Evolutionary conservation across 257 asterid genomes (phyloP).

Genomic region (Capsicum rhomboideum): DNA sequence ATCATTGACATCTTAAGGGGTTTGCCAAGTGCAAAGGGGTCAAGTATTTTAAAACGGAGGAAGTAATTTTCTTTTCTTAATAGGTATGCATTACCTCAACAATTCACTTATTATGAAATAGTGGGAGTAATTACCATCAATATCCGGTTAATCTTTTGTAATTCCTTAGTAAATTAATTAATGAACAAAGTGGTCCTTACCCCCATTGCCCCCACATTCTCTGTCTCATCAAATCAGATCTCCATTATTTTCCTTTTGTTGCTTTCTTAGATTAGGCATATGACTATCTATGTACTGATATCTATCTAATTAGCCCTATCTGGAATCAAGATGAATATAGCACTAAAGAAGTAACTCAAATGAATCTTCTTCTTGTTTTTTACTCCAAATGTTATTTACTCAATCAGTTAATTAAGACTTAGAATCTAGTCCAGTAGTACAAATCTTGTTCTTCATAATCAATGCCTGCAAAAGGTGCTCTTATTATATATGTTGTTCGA

Average conservation of each 20-base stretch:
- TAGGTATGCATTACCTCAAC: too few relatives aligned
- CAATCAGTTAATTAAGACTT: neutral
- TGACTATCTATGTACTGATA: neutral
- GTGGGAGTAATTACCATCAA: too few relatives aligned
- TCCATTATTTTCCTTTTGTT: neutral
- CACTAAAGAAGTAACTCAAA: neutral
- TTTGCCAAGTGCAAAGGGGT: too few relatives aligned
- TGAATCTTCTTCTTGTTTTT: neutral
- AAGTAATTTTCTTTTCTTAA: too few relatives aligned
- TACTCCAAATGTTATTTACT: neutral
- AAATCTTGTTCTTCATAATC: neutral
- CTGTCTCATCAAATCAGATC: neutral
- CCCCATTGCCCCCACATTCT: neutral
- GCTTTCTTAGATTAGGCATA: neutral
- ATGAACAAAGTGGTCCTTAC: neutral
- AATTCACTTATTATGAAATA: too few relatives aligned
- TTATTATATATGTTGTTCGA: too few relatives aligned
- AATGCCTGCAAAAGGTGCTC: neutral
- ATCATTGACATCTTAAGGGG: too few relatives aligned
- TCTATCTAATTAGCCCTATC: neutral
- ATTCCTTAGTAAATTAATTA: neutral
- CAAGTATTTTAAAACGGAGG: too few relatives aligned
- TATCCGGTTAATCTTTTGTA: too few relatives aligned
- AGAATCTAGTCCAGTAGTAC: neutral
- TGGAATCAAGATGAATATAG: neutral